Base-by-base conservation (phyloP, 768 basidiomycete genomes). In the Phaeotremella fagi region DNA sequence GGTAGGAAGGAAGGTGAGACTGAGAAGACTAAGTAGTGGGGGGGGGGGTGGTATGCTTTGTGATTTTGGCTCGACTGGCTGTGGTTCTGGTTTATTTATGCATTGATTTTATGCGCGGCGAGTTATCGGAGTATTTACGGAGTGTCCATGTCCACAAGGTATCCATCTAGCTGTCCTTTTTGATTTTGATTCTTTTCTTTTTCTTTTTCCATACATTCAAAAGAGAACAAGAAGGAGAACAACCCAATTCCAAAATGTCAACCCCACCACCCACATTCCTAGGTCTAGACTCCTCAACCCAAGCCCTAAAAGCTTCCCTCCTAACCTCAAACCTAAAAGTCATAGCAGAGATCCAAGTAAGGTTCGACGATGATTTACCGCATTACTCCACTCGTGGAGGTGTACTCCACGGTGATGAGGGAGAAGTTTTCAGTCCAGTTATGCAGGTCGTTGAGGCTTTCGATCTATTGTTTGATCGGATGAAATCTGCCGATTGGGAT, bases 201-300 rank as follows among this genome's bases (percentile, higher is more conserved):
- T 33, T 7, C 31, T 33, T 33, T 33, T 33, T 33, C 31, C 31
- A 33, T 7, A 7, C 31, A 7, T 33, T 16, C 7, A 33, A 16
- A 33, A 7, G 31, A 33, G 31, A 7, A 33, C 31, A 33, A 7
- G 7, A 33, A 7, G 16, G 31, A 33, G 31, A 33, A 7, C 16
- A 7, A 33, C 16, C 31, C 31, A 33, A 33, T 7, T 7, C 31
- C 31, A 33, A 33, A 33, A 33, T 33, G 31, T 7, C 31, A 7
- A 41, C 11, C 22, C 38, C 38, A n/a, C 38, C 38, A 41, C 38
- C 38, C 38, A 6, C 22, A 45, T 89, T 88, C 70, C 83, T 90
- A 22, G 89, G 89, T 14, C 80, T 90, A 49, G 89, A 91, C 74
- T 80, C 90, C 33, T 89, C 87, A 1, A 91, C 89, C 0, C 90